These are phyloP conservation scores for Aegilops bicornis DNA, from an alignment of 176 grass and related monocot species.

Conservation along the genomic window DNA sequence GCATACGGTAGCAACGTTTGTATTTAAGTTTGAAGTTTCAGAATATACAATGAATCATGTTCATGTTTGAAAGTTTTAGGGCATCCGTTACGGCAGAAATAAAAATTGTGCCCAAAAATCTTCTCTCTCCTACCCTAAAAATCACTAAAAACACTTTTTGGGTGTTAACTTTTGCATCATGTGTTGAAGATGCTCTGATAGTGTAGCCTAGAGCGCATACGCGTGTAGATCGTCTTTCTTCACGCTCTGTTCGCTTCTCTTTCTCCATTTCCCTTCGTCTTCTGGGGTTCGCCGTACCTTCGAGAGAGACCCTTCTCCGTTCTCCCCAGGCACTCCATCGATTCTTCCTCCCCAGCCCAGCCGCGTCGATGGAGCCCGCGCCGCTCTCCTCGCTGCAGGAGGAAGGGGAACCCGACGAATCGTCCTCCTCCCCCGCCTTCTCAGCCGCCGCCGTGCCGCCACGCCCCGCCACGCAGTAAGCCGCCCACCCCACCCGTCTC, in stretches of 20 bases:
- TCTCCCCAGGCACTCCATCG: neutral
- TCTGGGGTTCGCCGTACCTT: neutral
- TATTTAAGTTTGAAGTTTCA: too few relatives aligned
- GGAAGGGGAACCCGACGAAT: conserved; percentile 37
- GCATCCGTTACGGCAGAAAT: too few relatives aligned
- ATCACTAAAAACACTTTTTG: too few relatives aligned
- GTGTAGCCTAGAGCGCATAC: too few relatives aligned
- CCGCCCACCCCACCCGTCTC: neutral
- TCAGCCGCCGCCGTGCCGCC: conserved; percentile 62
- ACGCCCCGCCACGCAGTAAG: conserved; percentile 87
- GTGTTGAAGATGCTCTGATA: too few relatives aligned
- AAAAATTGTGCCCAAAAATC: too few relatives aligned
- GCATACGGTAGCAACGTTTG: too few relatives aligned
- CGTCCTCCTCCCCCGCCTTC: conserved; percentile 46
- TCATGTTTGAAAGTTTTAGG: too few relatives aligned
- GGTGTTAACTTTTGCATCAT: too few relatives aligned
- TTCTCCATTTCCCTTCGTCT: neutral
- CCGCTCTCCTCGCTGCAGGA: conserved; percentile 65
- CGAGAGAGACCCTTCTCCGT: neutral
- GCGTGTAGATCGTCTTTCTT: neutral
- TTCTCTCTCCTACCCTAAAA: too few relatives aligned
- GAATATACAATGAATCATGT: too few relatives aligned
- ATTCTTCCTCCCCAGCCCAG: neutral
- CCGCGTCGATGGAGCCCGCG: conserved; percentile 56
- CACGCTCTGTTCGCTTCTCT: neutral